Base-by-base conservation (phyloP, 176 grass and related monocot species). In the Aechmea fasciata region DNA sequence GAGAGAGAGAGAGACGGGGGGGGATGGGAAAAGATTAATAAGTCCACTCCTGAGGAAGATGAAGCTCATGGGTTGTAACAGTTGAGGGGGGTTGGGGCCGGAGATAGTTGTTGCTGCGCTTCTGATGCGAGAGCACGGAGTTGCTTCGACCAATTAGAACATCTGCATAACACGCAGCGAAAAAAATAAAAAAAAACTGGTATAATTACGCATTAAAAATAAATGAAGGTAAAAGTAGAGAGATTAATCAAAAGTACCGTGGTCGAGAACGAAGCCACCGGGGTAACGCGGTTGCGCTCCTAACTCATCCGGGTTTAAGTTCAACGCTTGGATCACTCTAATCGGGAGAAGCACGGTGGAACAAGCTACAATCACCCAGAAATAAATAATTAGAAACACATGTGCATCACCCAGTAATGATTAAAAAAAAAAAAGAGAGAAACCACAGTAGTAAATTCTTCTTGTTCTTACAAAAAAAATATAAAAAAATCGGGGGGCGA, bases 31-130 rank as follows among this genome's bases (percentile, higher is more conserved):
- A 18, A 2, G 10, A 22, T 96, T 80, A 96, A 4, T 82, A 82
- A 9, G 79, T 82, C 79, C 79, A 82, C 25, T 82, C 79, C 29
- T 65, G 71, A 4, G 79, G 79, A 11, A 82, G 54, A 5, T 52
- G 50, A 2, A 52, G 26, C 20, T 70, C 47, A 3, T 49, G 48
- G 24, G 51, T 11, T 50, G 52, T 17, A 9, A 63, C 20, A 23
- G 53, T 12, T 7, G 33, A 41, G 2, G 13, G 13, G 26, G 18
- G 73, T 15, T 61, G 15, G 55, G 64, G n/a, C 54, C 48, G 79
- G 11, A 47, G 72, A 33, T 6, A 53, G 48, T 14, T 13, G 4
- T 47, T 73, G 55, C 24, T 23, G 50, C 64, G 64, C 48, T 62
- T 82, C 79, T n/a, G 18, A 10, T 50, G 33, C 15, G 33, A 10